A percentile compares a stretch with the other conserved stretches of the same genome.
These are phyloP conservation scores for Penicillium dipodomyicola DNA, from an alignment of 495 filamentous ascomycete genomes.

Conservation along the genomic window DNA sequence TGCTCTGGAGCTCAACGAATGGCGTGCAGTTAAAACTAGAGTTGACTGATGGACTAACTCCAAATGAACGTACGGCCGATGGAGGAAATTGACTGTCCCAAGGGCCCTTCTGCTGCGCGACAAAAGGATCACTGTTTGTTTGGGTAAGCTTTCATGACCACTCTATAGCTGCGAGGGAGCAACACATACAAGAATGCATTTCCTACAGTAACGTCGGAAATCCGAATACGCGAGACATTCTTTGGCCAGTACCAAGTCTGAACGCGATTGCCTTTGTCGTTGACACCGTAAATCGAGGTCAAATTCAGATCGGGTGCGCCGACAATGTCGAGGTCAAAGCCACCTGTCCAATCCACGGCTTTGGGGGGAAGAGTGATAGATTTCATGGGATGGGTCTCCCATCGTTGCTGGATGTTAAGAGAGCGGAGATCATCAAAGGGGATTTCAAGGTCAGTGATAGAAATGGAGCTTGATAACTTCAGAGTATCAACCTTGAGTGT, in stretches of 20 bases:
- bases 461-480: neutral
- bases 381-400: neutral
- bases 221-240: neutral
- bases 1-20: neutral
- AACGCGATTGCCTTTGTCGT: slow-evolving; percentile 1
- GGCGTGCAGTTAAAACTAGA: neutral
- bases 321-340: neutral
- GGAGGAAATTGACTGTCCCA: neutral
- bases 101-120: slow-evolving; percentile 6
- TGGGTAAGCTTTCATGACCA: neutral
- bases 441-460: neutral
- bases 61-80: neutral
- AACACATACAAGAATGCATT: slow-evolving; percentile 8
- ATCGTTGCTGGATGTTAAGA: neutral
- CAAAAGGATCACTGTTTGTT: slow-evolving; percentile 7
- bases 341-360: slow-evolving; percentile 10
- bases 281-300: slow-evolving; percentile 1
- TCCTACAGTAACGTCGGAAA: neutral
- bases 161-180: neutral
- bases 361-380: slow-evolving; percentile 5
- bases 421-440: slow-evolving; percentile 5
- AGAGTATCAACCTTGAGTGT: neutral
- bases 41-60: neutral
- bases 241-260: slow-evolving; percentile 16
- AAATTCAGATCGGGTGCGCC: neutral